phyloP scores from a whole-genome alignment of 352 stramenopile species.

The Pythium aphanidermatum region DNA sequence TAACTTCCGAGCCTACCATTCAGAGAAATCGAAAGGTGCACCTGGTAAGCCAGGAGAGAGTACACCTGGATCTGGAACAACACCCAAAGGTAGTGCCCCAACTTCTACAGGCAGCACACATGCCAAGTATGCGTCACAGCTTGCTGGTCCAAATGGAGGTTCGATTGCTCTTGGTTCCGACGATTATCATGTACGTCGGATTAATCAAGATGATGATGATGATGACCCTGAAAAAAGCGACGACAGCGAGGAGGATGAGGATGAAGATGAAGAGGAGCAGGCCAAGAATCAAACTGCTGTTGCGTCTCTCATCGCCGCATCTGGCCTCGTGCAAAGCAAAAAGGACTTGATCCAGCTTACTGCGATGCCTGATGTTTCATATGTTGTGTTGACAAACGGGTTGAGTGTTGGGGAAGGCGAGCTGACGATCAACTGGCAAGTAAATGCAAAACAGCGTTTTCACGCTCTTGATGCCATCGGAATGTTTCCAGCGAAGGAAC shows the following conservation, averaged over 20 bases:
- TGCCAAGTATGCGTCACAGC: too few relatives aligned
- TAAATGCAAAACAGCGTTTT: conserved; percentile 47
- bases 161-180: too few relatives aligned
- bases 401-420: conserved; percentile 45
- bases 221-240: conserved; percentile 7
- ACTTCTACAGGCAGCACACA: background rate
- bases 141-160: background rate
- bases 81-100: background rate
- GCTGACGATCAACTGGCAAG: conserved; percentile 47
- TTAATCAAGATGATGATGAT: conserved; percentile 9
- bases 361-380: conserved; percentile 39
- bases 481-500: conserved; percentile 39
- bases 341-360: conserved; percentile 41
- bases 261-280: conserved; percentile 9
- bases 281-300: conserved; percentile 8
- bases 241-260: conserved; percentile 13
- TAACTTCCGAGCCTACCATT: conserved; percentile 3
- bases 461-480: conserved; percentile 51
- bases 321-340: conserved; percentile 21
- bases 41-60: too few relatives aligned
- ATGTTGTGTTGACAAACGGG: conserved; percentile 41
- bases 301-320: conserved; percentile 19
- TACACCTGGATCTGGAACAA: too few relatives aligned
- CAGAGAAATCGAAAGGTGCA: background rate
- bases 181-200: background rate